Evolutionary conservation across 768 basidiomycete genomes (phyloP).

Genomic region (Termitomyces sp.): DNA sequence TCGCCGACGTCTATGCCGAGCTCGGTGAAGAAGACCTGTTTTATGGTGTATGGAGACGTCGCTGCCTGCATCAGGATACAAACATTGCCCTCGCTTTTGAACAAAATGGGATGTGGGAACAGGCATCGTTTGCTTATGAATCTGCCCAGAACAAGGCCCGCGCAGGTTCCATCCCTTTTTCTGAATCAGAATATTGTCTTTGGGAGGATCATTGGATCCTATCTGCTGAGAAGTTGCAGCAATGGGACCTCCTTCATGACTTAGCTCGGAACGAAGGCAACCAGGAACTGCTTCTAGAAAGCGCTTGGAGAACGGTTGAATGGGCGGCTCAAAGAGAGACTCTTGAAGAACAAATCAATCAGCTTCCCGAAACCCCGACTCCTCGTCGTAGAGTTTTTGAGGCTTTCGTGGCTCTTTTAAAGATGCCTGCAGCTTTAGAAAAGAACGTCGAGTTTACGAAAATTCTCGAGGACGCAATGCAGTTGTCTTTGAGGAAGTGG

Average conservation of each 20-base stretch:
- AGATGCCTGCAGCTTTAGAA: constrained; percentile 73
- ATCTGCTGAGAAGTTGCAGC: constrained; percentile 91
- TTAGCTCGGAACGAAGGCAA: constrained; percentile 86
- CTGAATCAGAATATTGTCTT: constrained; percentile 91
- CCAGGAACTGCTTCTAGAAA: constrained; percentile 88
- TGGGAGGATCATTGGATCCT: constrained; percentile 99
- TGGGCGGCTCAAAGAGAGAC: constrained; percentile 79
- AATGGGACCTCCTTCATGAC: constrained; percentile 95
- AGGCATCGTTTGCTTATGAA: constrained; percentile 86
- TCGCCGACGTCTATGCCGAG: constrained; percentile 94
- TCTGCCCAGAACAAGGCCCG: constrained; percentile 82
- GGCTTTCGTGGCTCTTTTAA: constrained; percentile 85
- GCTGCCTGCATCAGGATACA: constrained; percentile 85
- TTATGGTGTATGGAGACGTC: constrained; percentile 91
- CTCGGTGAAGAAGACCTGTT: constrained; percentile 95
- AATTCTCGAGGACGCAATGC: constrained; percentile 93
- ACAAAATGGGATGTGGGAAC: constrained; percentile 96
- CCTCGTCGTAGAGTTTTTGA: constrained; percentile 98
- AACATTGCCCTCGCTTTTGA: constrained; percentile 86
- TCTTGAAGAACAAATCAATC: constrained; percentile 75
- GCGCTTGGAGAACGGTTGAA: constrained; percentile 91
- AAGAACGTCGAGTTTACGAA: constrained; percentile 86
- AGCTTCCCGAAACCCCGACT: constrained; percentile 82
- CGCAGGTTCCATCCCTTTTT: constrained; percentile 77
- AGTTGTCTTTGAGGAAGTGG: constrained; percentile 96